These are phyloP conservation scores for Coniochaeta ligniaria DNA, from an alignment of 2,329 filamentous ascomycete genomes.

Conservation along the genomic window DNA sequence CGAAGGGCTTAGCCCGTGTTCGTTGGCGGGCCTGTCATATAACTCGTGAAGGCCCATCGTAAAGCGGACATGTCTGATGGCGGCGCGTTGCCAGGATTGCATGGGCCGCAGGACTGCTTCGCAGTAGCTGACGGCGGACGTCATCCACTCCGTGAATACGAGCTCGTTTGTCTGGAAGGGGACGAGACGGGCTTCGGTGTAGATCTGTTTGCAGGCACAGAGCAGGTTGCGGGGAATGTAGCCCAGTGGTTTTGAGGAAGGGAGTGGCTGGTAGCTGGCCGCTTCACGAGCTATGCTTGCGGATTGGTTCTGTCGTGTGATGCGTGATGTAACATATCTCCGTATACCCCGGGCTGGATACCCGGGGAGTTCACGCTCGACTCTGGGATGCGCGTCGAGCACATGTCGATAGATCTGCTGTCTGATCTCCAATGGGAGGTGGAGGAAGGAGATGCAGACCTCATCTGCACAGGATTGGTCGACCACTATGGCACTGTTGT, in stretches of 20 bases:
- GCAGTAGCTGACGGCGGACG: conserved; percentile 34
- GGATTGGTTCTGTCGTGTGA: conserved; percentile 4
- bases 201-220: conserved; percentile 29
- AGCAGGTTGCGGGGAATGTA: conserved; percentile 34
- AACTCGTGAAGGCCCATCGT: neutral
- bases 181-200: conserved; percentile 30
- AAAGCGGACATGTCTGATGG: conserved; percentile 26
- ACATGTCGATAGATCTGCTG: conserved; percentile 38
- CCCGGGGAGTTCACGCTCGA: conserved; percentile 29
- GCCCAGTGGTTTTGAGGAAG: conserved; percentile 26
- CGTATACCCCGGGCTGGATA: conserved; percentile 24
- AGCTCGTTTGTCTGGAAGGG: conserved; percentile 38
- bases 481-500: neutral
- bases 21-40: neutral
- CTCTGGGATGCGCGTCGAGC: conserved; percentile 27
- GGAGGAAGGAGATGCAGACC: conserved; percentile 19
- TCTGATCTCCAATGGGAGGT: conserved; percentile 36
- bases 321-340: conserved; percentile 21
- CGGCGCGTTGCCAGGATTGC: conserved; percentile 32
- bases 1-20: neutral
- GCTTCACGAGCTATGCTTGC: neutral
- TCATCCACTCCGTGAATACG: conserved; percentile 37
- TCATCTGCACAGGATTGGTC: neutral
- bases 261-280: conserved; percentile 13
- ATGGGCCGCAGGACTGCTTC: conserved; percentile 25